Base-by-base conservation (phyloP, 257 asterid species). In the Leonotis leonurus region DNA sequence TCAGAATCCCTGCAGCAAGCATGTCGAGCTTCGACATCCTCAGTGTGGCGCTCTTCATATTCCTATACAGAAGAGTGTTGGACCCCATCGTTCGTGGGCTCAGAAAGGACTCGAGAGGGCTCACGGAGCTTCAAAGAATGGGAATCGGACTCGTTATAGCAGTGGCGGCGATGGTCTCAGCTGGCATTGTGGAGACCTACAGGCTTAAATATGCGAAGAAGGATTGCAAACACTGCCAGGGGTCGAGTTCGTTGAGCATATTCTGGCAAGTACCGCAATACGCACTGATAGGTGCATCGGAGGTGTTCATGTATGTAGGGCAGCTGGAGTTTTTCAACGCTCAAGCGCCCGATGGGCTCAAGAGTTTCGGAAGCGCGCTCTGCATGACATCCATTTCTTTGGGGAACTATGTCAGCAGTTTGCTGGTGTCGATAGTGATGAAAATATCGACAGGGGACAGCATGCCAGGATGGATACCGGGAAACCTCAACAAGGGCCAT, bases 211-310 rank as follows among this genome's bases (percentile, higher is more conserved):
- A 84, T 21, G 95, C 86, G 0, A 63, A 32, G 6, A 76, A 73
- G 49, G 94, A 81, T 30, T 87, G 95, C 69, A 75, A 26, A 32
- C 81, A 81, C n/a, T 88, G 95, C 43, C 81, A 89, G 30, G 94
- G 92, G 14, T 84, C 96, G 22, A 92, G 97, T 72, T 75, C 95
- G 1, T 39, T 93, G 67, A 89, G 94, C 86, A 89, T 93, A 20
- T 79, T 93, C 40, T 93, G 99, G 97, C 97, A 89, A 60, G 82
- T 87, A 11, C 99, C 99, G 0, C 99, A 93, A 14, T 93, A 89
- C 37, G 84, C 91, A 0, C 81, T 93, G 0, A 75, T 93, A 5
- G 99, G 97, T 0, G 97, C 97, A 9, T 93, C 97, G 0, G 99
- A 89, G 49, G 97, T 89, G 61, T 93, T 93, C 63, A 89, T 93